Evolutionary conservation across 768 basidiomycete species (phyloP), one percentile per base, ranked within the genome.

Genomic region (Phallus indusiatus): DNA sequence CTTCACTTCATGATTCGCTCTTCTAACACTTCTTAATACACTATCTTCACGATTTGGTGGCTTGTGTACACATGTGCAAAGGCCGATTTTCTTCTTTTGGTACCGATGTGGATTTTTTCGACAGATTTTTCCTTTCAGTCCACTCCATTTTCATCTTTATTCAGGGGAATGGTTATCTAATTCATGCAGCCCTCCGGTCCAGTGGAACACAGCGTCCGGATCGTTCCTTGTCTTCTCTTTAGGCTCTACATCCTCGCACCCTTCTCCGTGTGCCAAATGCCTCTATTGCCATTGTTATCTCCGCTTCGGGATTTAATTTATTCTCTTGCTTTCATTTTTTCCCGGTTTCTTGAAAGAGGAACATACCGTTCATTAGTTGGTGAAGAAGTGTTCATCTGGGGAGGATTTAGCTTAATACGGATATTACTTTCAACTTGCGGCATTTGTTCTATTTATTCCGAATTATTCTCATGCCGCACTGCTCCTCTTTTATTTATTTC

Each of bases 401-500:
- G 9, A 11, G 42, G 12, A 10, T 42, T 14, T 42, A 12, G 2
- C 42, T n/a, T 10, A 42, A 42, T 42, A 42, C 12, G 42, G 42
- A 42, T 42, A n/a, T 12, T 42, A n/a, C 28, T 28, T 28, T 28
- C 28, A 28, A 28, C 28, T 28, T 28, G 28, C 28, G 28, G 28
- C 28, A 7, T 28, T 28, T 28, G 28, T 28, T 28, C 28, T 7
- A 28, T 28, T 28, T 28, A 28, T 28, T 2, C 7, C 7, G 28
- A 28, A 28, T 42, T 42, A 10, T 42, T n/a, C 9, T 14, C n/a
- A 14, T n/a, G n/a, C 42, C 12, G 4, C 42, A 12, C 9, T 64
- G 57, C 54, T 51, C 63, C 36, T 50, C 53, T 50, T 56, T 50
- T 47, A 50, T 56, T 16, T n/a, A n/a, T 24, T 53, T 56, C 65